phyloP scores from a whole-genome alignment of 768 basidiomycete species.

The Terana coerulea region DNA sequence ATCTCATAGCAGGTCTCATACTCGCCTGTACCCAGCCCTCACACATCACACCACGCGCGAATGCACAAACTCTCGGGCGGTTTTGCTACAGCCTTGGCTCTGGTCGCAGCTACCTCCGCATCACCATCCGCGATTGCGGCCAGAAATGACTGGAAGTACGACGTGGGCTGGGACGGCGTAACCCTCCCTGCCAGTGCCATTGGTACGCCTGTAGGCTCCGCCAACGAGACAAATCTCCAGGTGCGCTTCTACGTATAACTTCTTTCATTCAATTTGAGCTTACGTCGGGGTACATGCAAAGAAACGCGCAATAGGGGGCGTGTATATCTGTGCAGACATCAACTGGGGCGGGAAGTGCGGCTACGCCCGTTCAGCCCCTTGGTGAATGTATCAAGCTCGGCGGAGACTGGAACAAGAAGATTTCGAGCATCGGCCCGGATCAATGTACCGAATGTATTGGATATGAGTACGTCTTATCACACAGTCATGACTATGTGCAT shows the following conservation, averaged over 20 bases:
- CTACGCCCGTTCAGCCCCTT: slow-evolving; percentile 6
- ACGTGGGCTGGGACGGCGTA: slow-evolving; percentile 1
- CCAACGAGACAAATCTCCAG: not conserved
- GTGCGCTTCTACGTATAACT: not conserved
- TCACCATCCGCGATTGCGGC: not conserved
- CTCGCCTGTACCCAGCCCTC: no score
- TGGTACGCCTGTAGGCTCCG: not conserved
- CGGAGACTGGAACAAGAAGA: not conserved
- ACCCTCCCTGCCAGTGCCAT: not conserved
- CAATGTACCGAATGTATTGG: not conserved
- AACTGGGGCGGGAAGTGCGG: slow-evolving; percentile 7
- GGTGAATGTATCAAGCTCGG: slow-evolving; percentile 1
- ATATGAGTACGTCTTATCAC: not conserved
- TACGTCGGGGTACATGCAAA: not conserved
- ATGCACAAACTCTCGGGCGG: no score
- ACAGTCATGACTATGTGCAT: no score
- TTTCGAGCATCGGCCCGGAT: not conserved
- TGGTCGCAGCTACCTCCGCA: not conserved
- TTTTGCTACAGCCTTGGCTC: no score
- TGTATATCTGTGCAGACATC: slow-evolving; percentile 4
- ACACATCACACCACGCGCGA: no score
- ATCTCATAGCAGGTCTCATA: no score
- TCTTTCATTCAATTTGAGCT: not conserved
- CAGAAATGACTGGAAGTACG: not conserved
- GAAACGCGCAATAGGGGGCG: not conserved